Evolutionary conservation across 768 basidiomycete species (phyloP), one percentile per base, ranked within the genome.

Genomic region (Leccinum longicurvipes): DNA sequence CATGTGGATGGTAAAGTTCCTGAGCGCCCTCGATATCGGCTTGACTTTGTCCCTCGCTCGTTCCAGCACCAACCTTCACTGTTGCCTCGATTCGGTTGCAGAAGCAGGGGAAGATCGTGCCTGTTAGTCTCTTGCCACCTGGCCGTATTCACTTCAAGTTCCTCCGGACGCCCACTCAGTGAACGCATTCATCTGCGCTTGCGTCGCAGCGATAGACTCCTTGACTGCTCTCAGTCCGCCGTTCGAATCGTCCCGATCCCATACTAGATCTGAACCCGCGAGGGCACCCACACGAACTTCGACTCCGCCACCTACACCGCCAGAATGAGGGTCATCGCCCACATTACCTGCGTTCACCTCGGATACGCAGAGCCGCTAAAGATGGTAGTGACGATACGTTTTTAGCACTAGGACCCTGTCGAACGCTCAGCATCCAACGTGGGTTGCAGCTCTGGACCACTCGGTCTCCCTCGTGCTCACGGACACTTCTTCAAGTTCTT

Each of bases 341-440:
- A 17, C 34, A 8, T 44, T 39, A 6, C 29, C 11, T 10, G 19
- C 7, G 12, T 11, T 47, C 41, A 47, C 44, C 19, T 15, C 14
- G 31, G 34, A 23, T 11, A 32, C 14, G 14, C 14, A 32, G 54
- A 42, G 12, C 63, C 71, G 1, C 67, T 65, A 15, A 70, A 70
- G 32, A 72, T 69, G 46, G 69, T 61, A 6, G 66, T 72, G 45
- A 71, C 60, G 1, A 70, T 58, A 6, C 65, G 63, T 10, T 60
- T 60, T 45, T 57, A 21, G 23, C 34, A 47, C 15, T 46, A 25
- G 4, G 29, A 19, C 36, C 46, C 56, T 14, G 54, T 54, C 0
- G 50, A 54, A 34, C 0, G 10, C 11, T 31, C 29, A 3, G 19
- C 3, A 17, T 49, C 50, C 14, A 44, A 31, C 17, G 19, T 21